Evolutionary conservation across 371 early-diverging fungal genomes (phyloP), one percentile per base, ranked within the genome.

Genomic region (Apophysomyces sp.): DNA sequence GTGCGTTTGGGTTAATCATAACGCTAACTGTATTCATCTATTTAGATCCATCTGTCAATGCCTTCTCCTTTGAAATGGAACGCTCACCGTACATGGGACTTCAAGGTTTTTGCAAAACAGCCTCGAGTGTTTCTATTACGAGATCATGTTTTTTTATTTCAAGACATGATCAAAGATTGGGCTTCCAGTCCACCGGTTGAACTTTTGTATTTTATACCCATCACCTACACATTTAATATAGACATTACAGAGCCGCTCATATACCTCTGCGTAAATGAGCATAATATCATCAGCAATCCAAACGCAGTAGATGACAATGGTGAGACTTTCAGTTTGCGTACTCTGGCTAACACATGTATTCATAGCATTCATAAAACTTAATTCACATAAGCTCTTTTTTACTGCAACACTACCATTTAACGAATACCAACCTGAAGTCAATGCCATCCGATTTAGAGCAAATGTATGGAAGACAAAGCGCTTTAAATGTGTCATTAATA

Each of bases 51-150:
- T 5, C 74, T 84, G 24, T 65, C 67, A 11, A 79, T 93, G 78
- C 84, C 82, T 7, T 78, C 78, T 41, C 95, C 95, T 1, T 57
- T 89, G 6, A 67, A 85, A n/a, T 94, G 95, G 95, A 94, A 94
- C 68, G 84, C 79, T 1, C 76, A 75, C 55, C 80, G 93, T 24
- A 70, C 65, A 4, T 92, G 93, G 93, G 73, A 76, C 9, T 81
- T 92, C 62, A 76, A 80, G 13, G 57, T 86, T 13, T 62, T 66
- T 5, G 51, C 85, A 8, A 66, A 66, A 32, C 58, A 66, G 1
- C 70, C 89, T 13, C 68, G 74, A 26, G 68, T 90, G 12, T 90
- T 80, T 61, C 63, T 93, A 16, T 70, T 94, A n/a, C 82, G 92
- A 9, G 94, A 95, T 52, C 94, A 95, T 62, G 83, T 94, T n/a